A percentile compares a stretch with the other conserved stretches of the same genome.
phyloP scores from a whole-genome alignment of 176 grass and related monocot genomes.

The Musa beccarii region DNA sequence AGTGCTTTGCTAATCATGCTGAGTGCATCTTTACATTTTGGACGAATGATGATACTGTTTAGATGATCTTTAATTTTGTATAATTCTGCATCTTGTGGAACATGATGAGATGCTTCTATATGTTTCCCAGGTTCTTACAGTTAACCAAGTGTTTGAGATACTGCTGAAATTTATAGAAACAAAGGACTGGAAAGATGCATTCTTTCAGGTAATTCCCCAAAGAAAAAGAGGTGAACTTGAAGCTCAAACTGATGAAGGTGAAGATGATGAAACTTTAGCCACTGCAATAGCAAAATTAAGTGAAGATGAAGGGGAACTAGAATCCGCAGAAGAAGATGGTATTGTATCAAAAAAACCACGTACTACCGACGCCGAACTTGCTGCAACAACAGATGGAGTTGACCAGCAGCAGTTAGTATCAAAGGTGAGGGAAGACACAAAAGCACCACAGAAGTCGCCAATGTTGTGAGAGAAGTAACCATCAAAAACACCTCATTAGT shows the following conservation, averaged over 20 bases:
- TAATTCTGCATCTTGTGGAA: neutral
- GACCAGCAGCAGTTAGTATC: neutral
- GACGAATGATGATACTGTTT: neutral
- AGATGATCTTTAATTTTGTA: neutral
- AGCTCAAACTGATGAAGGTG: neutral
- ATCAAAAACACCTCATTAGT: neutral
- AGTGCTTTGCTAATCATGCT: neutral
- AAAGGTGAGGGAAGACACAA: neutral
- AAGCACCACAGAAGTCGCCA: neutral
- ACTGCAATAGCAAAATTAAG: neutral
- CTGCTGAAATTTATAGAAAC: constrained; percentile 87
- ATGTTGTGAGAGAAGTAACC: neutral
- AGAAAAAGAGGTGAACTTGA: constrained; percentile 10
- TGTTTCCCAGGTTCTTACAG: constrained; percentile 68
- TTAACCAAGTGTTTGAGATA: constrained; percentile 97
- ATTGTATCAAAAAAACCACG: constrained; percentile 1
- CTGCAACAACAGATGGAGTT: neutral
- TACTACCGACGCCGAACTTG: neutral
- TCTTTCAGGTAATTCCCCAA: constrained; percentile 37
- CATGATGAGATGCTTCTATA: neutral
- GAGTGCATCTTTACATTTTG: neutral
- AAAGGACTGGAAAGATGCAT: constrained; percentile 84
- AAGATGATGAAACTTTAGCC: neutral
- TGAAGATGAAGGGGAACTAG: neutral
- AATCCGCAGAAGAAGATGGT: constrained; percentile 6